A percentile compares a stretch with the other conserved stretches of the same genome.
These are phyloP conservation scores for Colletotrichum endophyticum DNA, from an alignment of 2,329 filamentous ascomycete species.

Conservation along the genomic window DNA sequence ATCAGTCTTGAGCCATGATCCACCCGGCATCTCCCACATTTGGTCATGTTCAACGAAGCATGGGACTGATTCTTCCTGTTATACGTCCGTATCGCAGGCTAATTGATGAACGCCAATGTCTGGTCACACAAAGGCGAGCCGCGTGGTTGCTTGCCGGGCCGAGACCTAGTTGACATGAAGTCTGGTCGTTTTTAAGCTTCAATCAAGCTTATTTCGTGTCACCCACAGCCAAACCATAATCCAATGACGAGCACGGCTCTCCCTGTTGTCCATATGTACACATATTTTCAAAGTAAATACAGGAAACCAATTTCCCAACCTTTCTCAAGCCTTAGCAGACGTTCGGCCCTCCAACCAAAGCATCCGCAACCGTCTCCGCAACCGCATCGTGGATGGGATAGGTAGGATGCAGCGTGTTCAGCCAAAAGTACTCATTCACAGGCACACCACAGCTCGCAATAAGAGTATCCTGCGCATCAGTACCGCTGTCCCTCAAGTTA, in stretches of 20 bases:
- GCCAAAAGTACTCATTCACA: conserved; percentile 69
- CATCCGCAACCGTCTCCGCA: conserved; percentile 51
- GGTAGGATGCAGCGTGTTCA: conserved; percentile 69
- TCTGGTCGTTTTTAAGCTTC: background rate
- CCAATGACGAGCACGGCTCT: background rate
- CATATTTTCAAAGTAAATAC: background rate
- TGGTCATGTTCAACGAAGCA: background rate
- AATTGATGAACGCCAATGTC: too few relatives aligned
- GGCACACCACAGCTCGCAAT: conserved; percentile 53
- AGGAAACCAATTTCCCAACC: too few relatives aligned
- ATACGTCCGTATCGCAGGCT: too few relatives aligned
- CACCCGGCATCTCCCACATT: background rate
- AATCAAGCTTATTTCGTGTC: background rate
- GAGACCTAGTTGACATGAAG: background rate
- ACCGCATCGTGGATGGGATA: conserved; percentile 66
- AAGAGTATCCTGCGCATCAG: conserved; percentile 43
- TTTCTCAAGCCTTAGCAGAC: conserved; percentile 37
- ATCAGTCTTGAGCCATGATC: background rate
- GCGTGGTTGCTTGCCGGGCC: background rate
- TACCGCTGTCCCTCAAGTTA: conserved; percentile 41
- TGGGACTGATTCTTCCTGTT: too few relatives aligned
- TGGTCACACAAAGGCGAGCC: background rate
- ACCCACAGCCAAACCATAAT: background rate
- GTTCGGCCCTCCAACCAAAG: conserved; percentile 41
- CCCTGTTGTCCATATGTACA: background rate